Evolutionary conservation across 371 early-diverging fungal species (phyloP), one percentile per base, ranked within the genome.

Genomic region (Nematocida sp.): DNA sequence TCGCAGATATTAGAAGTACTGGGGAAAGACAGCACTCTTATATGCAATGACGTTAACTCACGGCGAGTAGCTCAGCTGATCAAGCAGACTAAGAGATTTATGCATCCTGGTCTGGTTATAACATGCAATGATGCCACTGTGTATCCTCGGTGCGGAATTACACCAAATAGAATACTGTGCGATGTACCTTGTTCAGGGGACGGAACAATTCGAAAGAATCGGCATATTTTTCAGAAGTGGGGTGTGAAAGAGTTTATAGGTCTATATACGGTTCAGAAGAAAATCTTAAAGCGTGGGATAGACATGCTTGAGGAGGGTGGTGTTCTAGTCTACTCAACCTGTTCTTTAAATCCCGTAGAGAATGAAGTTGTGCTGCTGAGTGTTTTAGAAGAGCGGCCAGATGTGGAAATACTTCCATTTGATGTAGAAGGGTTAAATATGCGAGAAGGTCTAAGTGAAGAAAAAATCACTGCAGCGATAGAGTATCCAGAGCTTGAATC

Each of bases 101-200:
- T 92, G 86, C 92, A 92, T 71, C 93, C 94, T 18, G 91, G 91
- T 82, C 89, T 96, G 70, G 85, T 97, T 74, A 93, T 97, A 33
- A 95, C 96, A 7, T 94, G 94, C 88, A 95, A 95, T 86, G 94
- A 95, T 72, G 99, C 93, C 42, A 90, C 92, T 64, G 89, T 90
- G 72, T 94, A 96, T 88, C 98, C 98, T 11, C 90, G 89, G 42
- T 23, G 11, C 47, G 66, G 46, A 13, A 44, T 66, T 45, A n/a
- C 47, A 4, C 72, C 50, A 40, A 45, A 67, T 69, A 46, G 76
- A 11, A 47, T 73, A 25, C 72, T 78, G 4, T 62, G 92, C 82
- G 99, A 99, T 89, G 99, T 97, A 0, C 97, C 98, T 1, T 86
- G 86, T 81, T 92, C 94, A 76, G 95, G 97, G 66, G 99, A 99